Evolutionary conservation across 176 grass and related monocot genomes (phyloP), one percentile per base, ranked within the genome.

Genomic region (Neostapfia colusana): DNA sequence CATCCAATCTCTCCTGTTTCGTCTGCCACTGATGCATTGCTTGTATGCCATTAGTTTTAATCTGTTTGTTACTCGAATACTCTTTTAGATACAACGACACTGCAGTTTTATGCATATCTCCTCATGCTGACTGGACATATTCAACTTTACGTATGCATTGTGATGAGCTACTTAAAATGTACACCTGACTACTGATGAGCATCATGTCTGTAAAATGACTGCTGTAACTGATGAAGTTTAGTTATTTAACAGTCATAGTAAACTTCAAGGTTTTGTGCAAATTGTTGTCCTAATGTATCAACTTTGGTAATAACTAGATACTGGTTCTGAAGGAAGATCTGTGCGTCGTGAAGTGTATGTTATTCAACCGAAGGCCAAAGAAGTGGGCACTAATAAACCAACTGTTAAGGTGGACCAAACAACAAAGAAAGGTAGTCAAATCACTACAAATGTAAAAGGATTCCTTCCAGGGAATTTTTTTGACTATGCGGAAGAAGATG

Each of bases 401-500:
- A 65, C 79, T 58, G 62, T 44, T 38, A 81, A 27, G 82, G 63
- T 62, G 64, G 79, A 67, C 38, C 78, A 78, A 86, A 69, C 68
- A 13, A 38, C 77, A 20, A 79, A 80, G 70, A 87, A 79, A 71
- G 75, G 42, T 50, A 71, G 16, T 76, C 23, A 87, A 65, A 16
- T 23, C 7, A 74, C 31, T 64, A 14, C 58, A 37, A 75, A 18
- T 58, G 64, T 63, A 14, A 79, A 87, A 86, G 75, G 79, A 75
- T 35, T 63, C 21, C 84, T 86, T 84, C 88, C 81, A 44, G 84
- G 75, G 20, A 87, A 72, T 27, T 88, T 89, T 79, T 85, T 89
- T 28, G 60, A 93, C 82, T 84, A 82, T 78, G 25, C 70, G 45
- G 64, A 73, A 27, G 88, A 90, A 45, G 85, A 85, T 56, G 81